A percentile compares a stretch with the other conserved stretches of the same genome.
These are phyloP conservation scores for Pleurotus ostreatus DNA, from an alignment of 768 basidiomycete genomes.

Conservation along the genomic window DNA sequence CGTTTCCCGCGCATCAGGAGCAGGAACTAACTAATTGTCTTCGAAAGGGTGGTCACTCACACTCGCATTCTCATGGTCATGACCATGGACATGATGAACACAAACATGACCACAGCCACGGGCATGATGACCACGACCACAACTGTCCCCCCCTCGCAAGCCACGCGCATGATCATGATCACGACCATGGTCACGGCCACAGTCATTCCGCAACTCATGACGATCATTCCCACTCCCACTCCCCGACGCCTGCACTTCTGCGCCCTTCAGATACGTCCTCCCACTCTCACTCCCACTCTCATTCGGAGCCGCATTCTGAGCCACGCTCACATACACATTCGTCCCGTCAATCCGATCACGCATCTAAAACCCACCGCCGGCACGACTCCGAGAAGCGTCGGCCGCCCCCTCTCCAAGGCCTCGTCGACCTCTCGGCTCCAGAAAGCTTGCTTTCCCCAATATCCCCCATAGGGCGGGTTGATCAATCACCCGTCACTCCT, in stretches of 20 bases:
- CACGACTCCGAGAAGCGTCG: conserved; percentile 11
- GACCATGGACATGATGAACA: conserved; percentile 12
- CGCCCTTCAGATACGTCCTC: not conserved
- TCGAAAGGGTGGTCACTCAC: conserved; percentile 46
- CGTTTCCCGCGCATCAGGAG: too few relatives aligned
- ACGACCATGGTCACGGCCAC: conserved; percentile 16
- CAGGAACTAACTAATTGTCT: conserved; percentile 1
- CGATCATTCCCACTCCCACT: conserved; percentile 20
- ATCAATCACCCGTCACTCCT: conserved; percentile 60
- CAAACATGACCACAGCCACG: conserved; percentile 9
- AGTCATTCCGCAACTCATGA: conserved; percentile 6
- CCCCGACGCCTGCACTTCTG: conserved; percentile 13
- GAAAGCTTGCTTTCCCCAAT: conserved; percentile 10
- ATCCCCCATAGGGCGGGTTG: conserved; percentile 3
- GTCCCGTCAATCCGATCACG: conserved; percentile 19
- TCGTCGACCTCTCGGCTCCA: not conserved
- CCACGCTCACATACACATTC: conserved; percentile 17
- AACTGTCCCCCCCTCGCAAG: not conserved
- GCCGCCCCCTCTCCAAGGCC: conserved; percentile 8
- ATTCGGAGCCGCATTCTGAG: conserved; percentile 20
- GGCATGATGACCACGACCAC: conserved; percentile 11
- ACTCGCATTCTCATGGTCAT: conserved; percentile 17
- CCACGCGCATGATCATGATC: conserved; percentile 18
- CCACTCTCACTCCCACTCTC: conserved; percentile 23
- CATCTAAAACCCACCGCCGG: conserved; percentile 14